phyloP scores from a whole-genome alignment of 2,329 filamentous ascomycete species.

The Trichoderma gracile region DNA sequence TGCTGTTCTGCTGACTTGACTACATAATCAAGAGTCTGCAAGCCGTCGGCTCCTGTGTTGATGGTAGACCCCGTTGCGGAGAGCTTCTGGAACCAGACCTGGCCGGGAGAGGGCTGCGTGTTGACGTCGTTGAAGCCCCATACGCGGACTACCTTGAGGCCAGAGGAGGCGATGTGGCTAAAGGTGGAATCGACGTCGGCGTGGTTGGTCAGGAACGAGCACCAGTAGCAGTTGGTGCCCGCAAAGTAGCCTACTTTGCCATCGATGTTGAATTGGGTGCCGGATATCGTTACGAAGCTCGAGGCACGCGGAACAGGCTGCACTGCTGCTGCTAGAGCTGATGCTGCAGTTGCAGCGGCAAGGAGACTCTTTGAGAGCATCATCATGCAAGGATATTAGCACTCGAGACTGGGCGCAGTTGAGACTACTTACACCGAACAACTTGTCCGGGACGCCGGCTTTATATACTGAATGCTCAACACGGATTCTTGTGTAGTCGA shows the following conservation, averaged over 20 bases:
- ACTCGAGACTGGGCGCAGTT: not conserved
- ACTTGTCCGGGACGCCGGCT: not conserved
- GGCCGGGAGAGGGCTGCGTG: conserved; percentile 32
- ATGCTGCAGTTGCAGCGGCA: conserved; percentile 6
- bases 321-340: not conserved
- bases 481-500: not conserved
- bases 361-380: conserved; percentile 9
- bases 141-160: conserved; percentile 58
- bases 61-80: conserved; percentile 53
- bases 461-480: not conserved
- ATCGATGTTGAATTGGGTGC: conserved; percentile 46
- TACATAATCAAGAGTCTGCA: conserved; percentile 63
- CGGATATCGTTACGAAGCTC: conserved; percentile 31
- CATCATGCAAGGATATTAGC: not conserved
- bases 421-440: not conserved
- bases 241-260: conserved; percentile 51
- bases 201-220: conserved; percentile 52
- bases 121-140: conserved; percentile 64
- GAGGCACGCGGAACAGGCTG: conserved; percentile 22
- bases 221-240: conserved; percentile 60
- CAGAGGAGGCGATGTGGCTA: conserved; percentile 50
- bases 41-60: conserved; percentile 61
- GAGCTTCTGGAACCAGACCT: conserved; percentile 54
- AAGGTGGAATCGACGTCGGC: conserved; percentile 57
- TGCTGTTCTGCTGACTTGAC: conserved; percentile 59